Evolutionary conservation across 768 basidiomycete genomes (phyloP).

Genomic region (Chalciporus piperatus): DNA sequence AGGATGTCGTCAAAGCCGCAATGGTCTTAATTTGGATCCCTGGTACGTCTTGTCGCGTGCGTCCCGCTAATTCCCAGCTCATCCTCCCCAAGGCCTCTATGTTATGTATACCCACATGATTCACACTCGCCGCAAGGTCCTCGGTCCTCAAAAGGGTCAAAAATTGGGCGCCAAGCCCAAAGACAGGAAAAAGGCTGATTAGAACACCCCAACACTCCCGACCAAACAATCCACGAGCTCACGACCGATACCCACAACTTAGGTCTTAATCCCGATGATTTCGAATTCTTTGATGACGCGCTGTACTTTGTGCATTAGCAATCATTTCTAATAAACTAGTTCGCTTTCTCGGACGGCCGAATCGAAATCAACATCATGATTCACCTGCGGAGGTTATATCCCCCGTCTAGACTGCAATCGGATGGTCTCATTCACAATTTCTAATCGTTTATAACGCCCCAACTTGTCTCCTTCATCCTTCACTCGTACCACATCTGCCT

Average conservation of each 20-base stretch:
- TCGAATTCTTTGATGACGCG: neutral
- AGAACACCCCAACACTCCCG: neutral
- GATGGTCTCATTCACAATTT: conserved; percentile 8
- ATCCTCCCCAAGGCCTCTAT: conserved; percentile 39
- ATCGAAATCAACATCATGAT: neutral
- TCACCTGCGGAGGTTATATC: neutral
- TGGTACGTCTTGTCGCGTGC: conserved; percentile 44
- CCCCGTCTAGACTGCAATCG: neutral
- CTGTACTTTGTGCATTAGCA: neutral
- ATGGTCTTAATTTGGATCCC: conserved; percentile 89
- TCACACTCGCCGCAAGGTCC: conserved; percentile 51
- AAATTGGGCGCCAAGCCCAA: conserved; percentile 37
- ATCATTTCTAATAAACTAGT: conserved; percentile 22
- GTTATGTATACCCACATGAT: conserved; percentile 62
- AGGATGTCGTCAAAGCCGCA: conserved; percentile 54
- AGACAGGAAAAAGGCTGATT: conserved; percentile 23
- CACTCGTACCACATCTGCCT: neutral
- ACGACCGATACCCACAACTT: neutral
- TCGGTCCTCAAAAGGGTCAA: conserved; percentile 36
- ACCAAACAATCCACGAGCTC: neutral
- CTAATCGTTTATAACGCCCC: conserved; percentile 1
- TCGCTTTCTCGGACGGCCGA: conserved; percentile 2
- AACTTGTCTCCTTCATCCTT: conserved; percentile 19
- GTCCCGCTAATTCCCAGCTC: neutral
- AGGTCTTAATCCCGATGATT: neutral